Base-by-base conservation (phyloP, 495 filamentous ascomycete species). In the Echria macrotheca region DNA sequence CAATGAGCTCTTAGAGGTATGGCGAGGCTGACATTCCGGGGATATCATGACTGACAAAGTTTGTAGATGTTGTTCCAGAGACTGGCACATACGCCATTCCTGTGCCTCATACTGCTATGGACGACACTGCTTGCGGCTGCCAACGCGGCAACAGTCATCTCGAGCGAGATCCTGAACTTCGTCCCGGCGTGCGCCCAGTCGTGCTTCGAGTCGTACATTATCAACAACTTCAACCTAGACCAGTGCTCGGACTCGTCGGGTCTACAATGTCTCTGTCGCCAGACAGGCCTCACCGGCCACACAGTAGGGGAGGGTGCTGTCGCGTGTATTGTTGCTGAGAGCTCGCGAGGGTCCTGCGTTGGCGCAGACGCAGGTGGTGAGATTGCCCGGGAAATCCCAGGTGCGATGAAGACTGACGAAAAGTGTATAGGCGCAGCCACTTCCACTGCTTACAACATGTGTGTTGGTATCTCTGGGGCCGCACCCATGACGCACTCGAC, bases 251-350 rank as follows among this genome's bases (percentile, higher is more conserved):
- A 58, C 43, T 64, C 65, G 15, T 70, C 72, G 26, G 69, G 79
- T 32, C 59, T 86, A 51, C 64, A 68, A 52, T 89, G 84, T 56
- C 68, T 89, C 7, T 90, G 86, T 58, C 65, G 68, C 28, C 72
- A 73, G 31, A 69, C 70, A 37, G 83, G 78, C n/a, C 60, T 56
- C 9, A 76, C 74, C 47, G 83, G 82, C 24, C 82, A 82, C 48
- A 87, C 85, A 0, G 46, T 91, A 39, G 85, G 84, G 9, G 85
- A 88, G 63, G 83, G 73, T 5, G 81, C 77, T 7, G 59, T 86
- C 47, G 74, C 77, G 49, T 90, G 86, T 59, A 72, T 82, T 10
- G 61, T 75, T 38, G 73, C 75, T 17, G 70, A 75, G 55, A 56
- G 39, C 29, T 56, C 56, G 38, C 50, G 67, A 33, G 75, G 74